A percentile compares a stretch with the other conserved stretches of the same genome.
Evolutionary conservation across 2,329 filamentous ascomycete genomes (phyloP).

Genomic region (Dothidotthia symphoricarpi): DNA sequence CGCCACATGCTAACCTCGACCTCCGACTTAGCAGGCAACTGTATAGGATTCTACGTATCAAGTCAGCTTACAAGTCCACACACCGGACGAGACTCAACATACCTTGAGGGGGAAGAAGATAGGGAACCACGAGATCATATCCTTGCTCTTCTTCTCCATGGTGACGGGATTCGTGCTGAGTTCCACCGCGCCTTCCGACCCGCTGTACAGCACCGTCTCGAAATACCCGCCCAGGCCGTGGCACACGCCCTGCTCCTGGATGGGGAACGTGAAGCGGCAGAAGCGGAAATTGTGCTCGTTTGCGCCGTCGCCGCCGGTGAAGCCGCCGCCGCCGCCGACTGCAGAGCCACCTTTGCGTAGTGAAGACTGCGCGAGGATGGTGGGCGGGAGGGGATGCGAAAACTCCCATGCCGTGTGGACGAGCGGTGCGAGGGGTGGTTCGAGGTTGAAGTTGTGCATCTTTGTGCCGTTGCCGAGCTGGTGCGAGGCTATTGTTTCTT

Average conservation of each 20-base stretch:
- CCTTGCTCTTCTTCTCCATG: conserved; percentile 88
- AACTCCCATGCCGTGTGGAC: conserved; percentile 82
- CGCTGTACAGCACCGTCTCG: conserved; percentile 86
- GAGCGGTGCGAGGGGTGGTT: conserved; percentile 37
- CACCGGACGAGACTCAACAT: conserved; percentile 30
- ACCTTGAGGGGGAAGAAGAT: conserved; percentile 97
- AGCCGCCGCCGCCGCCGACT: conserved; percentile 68
- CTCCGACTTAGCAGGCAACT: conserved; percentile 79
- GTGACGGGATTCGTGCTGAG: conserved; percentile 89
- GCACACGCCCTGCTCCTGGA: conserved; percentile 74
- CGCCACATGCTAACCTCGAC: conserved; percentile 93
- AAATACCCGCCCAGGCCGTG: conserved; percentile 95
- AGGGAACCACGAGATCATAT: conserved; percentile 99
- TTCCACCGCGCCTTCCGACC: conserved; percentile 63
- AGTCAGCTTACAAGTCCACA: conserved; percentile 4
- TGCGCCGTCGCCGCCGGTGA: conserved; percentile 71
- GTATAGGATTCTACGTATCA: conserved; percentile 70
- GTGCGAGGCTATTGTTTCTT: conserved; percentile 45
- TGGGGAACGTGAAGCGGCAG: conserved; percentile 74
- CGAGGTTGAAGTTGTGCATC: conserved; percentile 34
- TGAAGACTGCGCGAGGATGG: conserved; percentile 57
- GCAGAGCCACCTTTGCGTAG: conserved; percentile 62
- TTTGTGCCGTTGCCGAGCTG: conserved; percentile 47
- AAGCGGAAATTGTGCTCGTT: conserved; percentile 92
- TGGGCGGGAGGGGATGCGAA: conserved; percentile 66